Base-by-base conservation (phyloP, 106 monocot genomes). In the Dendrobium huoshanense region DNA sequence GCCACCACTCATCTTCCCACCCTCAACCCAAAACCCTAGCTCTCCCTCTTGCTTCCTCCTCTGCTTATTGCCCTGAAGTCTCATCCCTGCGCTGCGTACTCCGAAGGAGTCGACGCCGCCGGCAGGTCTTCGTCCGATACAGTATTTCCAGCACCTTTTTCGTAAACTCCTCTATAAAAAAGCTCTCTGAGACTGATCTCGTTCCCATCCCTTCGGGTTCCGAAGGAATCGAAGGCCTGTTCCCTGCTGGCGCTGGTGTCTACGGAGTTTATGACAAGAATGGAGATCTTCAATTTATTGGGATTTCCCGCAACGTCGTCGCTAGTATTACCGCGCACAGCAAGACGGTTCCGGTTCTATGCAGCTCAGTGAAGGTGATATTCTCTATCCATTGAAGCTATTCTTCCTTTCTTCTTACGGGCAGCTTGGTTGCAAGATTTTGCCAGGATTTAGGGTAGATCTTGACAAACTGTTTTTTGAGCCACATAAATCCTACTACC, bases 201-300 rank as follows among this genome's bases (percentile, higher is more conserved):
- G 80, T 94, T 9, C 59, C 87, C 68, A 70, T 99, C 11, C 73
- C 91, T 0, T 43, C 72, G 75, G 77, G 41, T 7, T 78, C 89
- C 29, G 85, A 75, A 31, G 87, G 64, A 41, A 13, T 89, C n/a
- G 82, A 87, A 4, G 82, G 67, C 24, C 82, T 25, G 59, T 48
- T 95, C 78, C 95, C 95, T 0, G 13, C 83, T 31, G 87, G 81
- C 41, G 43, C 95, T 19, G 98, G 98, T 16, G 85, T 99, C 27
- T 99, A 99, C 73, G 98, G 89, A 61, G 87, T 99, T 64, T 95
- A 90, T 79, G 98, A 95, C 64, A 56, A 80, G 42, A 78, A 81
- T 19, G 98, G 87, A 5, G 91, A 83, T 22, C 91, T 99, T n/a
- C 98, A 99, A 88, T 99, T 95, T 84, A 75, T 99, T 51, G 98